Conservation (phyloP, 345 rosid species). For the Citrus maxima region DNA sequence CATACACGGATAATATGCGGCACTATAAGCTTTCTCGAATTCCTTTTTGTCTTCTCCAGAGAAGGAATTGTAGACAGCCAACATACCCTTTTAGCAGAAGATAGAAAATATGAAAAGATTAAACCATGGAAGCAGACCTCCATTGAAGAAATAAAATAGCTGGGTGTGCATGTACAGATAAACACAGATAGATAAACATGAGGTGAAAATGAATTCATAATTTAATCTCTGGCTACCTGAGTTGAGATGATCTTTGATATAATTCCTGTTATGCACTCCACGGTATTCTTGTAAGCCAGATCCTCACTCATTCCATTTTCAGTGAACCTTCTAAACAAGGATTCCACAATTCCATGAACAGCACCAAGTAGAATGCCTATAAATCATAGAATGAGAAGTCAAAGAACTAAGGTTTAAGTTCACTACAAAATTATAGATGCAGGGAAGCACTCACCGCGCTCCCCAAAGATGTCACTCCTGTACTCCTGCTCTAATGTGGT, state of each 20-base stretch:
- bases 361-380: slow-evolving; percentile 87
- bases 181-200: background rate
- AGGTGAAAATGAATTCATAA: slow-evolving; percentile 2
- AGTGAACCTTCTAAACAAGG: slow-evolving; percentile 74
- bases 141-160: background rate
- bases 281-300: slow-evolving; percentile 80
- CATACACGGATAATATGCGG: slow-evolving; percentile 82
- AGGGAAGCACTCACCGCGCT: slow-evolving; percentile 54
- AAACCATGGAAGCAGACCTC: background rate
- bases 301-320: slow-evolving; percentile 78
- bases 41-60: slow-evolving; percentile 73
- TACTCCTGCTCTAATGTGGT: slow-evolving; percentile 90
- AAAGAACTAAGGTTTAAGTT: background rate
- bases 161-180: background rate
- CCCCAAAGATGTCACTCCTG: slow-evolving; percentile 95
- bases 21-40: slow-evolving; percentile 77
- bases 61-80: slow-evolving; percentile 80
- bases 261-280: slow-evolving; percentile 85
- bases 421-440: background rate
- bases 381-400: background rate
- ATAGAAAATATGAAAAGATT: background rate
- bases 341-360: slow-evolving; percentile 85
- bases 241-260: slow-evolving; percentile 80
- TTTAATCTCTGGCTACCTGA: slow-evolving; percentile 35
- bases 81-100: slow-evolving; percentile 60